Evolutionary conservation across 306 rosid species (phyloP).

Genomic region (Gynostemma pentaphyllum): DNA sequence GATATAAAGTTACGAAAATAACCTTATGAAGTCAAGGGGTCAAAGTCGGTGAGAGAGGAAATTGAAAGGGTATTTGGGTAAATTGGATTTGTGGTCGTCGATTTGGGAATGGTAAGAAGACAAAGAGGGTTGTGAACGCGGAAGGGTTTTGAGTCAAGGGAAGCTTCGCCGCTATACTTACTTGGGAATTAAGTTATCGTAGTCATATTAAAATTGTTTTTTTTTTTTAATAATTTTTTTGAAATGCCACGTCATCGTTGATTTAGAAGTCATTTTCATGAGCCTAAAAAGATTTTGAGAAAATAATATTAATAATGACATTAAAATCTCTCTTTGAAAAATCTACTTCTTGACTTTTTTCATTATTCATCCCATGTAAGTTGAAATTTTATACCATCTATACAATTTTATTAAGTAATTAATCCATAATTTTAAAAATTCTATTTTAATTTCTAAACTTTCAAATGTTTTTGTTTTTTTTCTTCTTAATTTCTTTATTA

Average conservation of each 20-base stretch:
- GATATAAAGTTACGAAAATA: background rate
- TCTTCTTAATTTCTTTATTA: too few species aligned
- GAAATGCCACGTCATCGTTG: background rate
- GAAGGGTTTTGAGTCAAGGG: background rate
- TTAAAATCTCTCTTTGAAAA: too few species aligned
- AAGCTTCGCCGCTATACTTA: slow-evolving; percentile 3
- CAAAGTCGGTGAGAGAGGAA: background rate
- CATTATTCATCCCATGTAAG: too few species aligned
- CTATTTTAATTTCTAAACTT: too few species aligned
- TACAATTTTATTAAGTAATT: too few species aligned
- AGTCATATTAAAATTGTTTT: background rate
- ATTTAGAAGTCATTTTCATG: too few species aligned
- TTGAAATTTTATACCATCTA: too few species aligned
- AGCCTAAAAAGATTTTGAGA: background rate
- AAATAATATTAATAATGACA: too few species aligned
- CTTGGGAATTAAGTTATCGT: slow-evolving; percentile 7
- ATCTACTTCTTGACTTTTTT: too few species aligned
- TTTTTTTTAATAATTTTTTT: background rate
- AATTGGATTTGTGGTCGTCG: background rate
- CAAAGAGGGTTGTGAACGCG: background rate
- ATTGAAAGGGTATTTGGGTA: background rate
- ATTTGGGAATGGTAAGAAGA: too few species aligned
- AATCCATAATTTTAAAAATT: too few species aligned
- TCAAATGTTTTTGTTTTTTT: too few species aligned
- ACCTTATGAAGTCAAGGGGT: background rate